These are phyloP conservation scores for Secale cereale DNA, from an alignment of 176 grass and related monocot genomes.

Conservation along the genomic window DNA sequence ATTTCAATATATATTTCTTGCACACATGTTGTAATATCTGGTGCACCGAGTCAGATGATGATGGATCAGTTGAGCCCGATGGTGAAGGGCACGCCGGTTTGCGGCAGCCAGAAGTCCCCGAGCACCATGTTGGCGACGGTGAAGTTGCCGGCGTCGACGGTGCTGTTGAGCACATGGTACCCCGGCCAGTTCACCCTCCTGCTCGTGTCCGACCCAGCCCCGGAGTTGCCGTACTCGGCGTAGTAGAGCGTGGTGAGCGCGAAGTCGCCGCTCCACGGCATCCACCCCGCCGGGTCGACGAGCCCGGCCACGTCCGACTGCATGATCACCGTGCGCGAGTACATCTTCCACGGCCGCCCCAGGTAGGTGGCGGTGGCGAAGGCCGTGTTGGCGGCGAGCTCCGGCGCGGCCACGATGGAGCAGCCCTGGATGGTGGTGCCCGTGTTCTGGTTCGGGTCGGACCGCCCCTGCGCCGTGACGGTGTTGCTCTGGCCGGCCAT, in stretches of 20 bases:
- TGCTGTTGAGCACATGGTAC: constrained; percentile 59
- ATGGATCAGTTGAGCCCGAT: constrained; percentile 41
- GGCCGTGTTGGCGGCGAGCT: constrained; percentile 53
- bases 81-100: constrained; percentile 76
- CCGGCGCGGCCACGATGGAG: constrained; percentile 50
- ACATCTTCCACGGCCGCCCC: constrained; percentile 72
- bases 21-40: background rate
- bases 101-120: constrained; percentile 79
- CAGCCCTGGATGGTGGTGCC: constrained; percentile 70
- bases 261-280: constrained; percentile 77
- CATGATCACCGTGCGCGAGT: constrained; percentile 89
- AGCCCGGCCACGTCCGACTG: constrained; percentile 49
- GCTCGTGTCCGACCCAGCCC: constrained; percentile 46
- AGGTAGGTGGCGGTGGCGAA: constrained; percentile 56
- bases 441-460: constrained; percentile 93
- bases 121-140: constrained; percentile 81
- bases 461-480: constrained; percentile 82
- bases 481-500: constrained; percentile 83
- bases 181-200: constrained; percentile 68
- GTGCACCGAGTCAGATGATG: background rate
- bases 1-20: background rate
- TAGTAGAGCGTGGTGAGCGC: constrained; percentile 86
- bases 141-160: constrained; percentile 58
- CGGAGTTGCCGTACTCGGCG: constrained; percentile 74
- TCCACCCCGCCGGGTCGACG: constrained; percentile 63